Evolutionary conservation across 2,329 filamentous ascomycete genomes (phyloP).

Genomic region (Exserohilum turcica): DNA sequence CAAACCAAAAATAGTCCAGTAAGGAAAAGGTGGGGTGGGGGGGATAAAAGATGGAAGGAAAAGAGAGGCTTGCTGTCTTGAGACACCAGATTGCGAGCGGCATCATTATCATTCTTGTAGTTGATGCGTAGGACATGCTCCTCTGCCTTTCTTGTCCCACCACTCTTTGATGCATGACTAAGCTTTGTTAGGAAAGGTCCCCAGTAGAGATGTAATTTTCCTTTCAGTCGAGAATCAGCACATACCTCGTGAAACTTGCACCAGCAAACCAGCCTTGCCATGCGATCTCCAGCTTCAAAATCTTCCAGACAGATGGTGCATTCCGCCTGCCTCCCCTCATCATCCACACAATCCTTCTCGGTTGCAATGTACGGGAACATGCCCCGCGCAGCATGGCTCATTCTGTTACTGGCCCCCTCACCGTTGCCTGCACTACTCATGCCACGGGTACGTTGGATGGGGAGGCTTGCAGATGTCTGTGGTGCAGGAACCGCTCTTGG

Average conservation of each 20-base stretch:
- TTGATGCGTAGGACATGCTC: slow-evolving; percentile 67
- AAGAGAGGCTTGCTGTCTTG: too few species aligned
- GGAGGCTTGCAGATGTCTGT: slow-evolving; percentile 34
- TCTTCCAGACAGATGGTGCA: slow-evolving; percentile 70
- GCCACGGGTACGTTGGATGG: slow-evolving; percentile 37
- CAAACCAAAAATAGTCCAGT: not conserved
- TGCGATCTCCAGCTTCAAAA: slow-evolving; percentile 63
- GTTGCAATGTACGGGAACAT: slow-evolving; percentile 63
- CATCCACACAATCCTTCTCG: slow-evolving; percentile 66
- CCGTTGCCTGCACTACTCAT: slow-evolving; percentile 39
- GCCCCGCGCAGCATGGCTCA: slow-evolving; percentile 39
- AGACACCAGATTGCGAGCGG: too few species aligned
- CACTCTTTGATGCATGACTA: slow-evolving; percentile 63
- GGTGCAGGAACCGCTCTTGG: slow-evolving; percentile 19
- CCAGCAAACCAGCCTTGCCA: slow-evolving; percentile 66
- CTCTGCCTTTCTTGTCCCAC: slow-evolving; percentile 61
- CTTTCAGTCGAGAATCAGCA: slow-evolving; percentile 8
- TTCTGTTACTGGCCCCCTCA: slow-evolving; percentile 33
- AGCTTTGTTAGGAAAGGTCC: slow-evolving; percentile 4
- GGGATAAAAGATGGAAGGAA: not conserved
- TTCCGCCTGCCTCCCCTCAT: slow-evolving; percentile 58
- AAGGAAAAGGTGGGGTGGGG: not conserved
- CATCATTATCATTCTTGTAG: slow-evolving; percentile 39
- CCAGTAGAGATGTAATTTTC: not conserved
- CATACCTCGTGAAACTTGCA: slow-evolving; percentile 66